Percentiles rank a stretch among this genome's conserved stretches.
Evolutionary conservation across 1,139 yeast genomes (phyloP).

Genomic region (Diutina rugosa): DNA sequence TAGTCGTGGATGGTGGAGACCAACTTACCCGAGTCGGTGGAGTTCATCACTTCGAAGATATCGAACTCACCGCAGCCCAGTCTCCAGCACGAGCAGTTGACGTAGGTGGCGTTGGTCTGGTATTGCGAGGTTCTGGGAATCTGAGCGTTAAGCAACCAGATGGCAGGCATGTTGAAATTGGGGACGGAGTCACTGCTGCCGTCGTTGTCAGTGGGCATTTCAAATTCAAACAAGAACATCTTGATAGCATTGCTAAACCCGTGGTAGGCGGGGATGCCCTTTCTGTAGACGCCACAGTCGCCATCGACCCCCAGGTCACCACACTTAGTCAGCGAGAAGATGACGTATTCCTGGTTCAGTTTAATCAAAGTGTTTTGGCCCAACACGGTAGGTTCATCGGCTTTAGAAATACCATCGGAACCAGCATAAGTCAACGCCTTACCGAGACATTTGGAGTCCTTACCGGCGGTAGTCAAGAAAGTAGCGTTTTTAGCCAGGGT

Average conservation of each 20-base stretch:
- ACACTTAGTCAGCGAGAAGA: conserved; percentile 64
- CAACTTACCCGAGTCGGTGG: conserved; percentile 62
- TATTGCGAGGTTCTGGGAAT: conserved; percentile 92
- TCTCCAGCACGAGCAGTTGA: conserved; percentile 78
- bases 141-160: conserved; percentile 89
- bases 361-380: conserved; percentile 43
- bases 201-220: conserved; percentile 66
- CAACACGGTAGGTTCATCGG: conserved; percentile 49
- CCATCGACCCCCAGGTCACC: conserved; percentile 28
- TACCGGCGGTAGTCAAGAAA: conserved; percentile 77
- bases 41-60: conserved; percentile 55
- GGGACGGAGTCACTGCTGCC: conserved; percentile 17
- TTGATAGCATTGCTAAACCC: conserved; percentile 74
- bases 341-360: conserved; percentile 67
- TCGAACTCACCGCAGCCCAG: conserved; percentile 97
- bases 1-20: conserved; percentile 79
- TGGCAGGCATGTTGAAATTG: conserved; percentile 84
- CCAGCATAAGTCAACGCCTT: conserved; percentile 74
- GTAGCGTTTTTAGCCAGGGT: conserved; percentile 47
- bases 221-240: conserved; percentile 81
- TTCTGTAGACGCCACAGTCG: conserved; percentile 82
- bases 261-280: conserved; percentile 81
- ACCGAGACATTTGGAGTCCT: conserved; percentile 70
- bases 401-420: conserved; percentile 57
- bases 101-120: conserved; percentile 39